A percentile compares a stretch with the other conserved stretches of the same genome.
phyloP scores from a whole-genome alignment of 2,329 filamentous ascomycete genomes.

The Verticillium albo-atrum region DNA sequence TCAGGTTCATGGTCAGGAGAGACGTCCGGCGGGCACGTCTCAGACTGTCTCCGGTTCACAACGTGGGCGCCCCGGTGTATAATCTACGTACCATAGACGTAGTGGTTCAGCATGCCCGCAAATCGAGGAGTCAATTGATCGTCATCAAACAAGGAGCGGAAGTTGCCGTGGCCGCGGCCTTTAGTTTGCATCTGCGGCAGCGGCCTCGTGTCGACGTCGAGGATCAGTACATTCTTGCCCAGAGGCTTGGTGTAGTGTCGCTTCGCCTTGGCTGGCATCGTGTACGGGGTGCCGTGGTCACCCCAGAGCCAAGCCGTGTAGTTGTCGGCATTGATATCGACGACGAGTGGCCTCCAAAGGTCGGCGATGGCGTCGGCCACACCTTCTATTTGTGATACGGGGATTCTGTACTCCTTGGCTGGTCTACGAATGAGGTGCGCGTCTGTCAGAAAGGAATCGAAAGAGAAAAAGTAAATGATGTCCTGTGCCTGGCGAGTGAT shows the following conservation, averaged over 20 bases:
- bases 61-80: not conserved
- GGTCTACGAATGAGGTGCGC: not conserved
- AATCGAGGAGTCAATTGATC: slow-evolving; percentile 2
- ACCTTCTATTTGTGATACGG: not conserved
- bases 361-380: not conserved
- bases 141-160: not conserved
- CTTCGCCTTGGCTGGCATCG: not conserved
- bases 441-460: not conserved
- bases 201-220: slow-evolving; percentile 9
- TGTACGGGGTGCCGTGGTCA: not conserved
- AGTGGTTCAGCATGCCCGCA: slow-evolving; percentile 30
- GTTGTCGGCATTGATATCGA: not conserved
- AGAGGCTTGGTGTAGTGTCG: not conserved
- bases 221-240: slow-evolving; percentile 4
- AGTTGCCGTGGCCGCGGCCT: slow-evolving; percentile 2
- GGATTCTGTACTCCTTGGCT: not conserved
- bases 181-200: too few species aligned
- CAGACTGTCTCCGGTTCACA: too few species aligned
- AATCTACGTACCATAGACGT: slow-evolving; percentile 24
- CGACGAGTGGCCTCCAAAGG: not conserved
- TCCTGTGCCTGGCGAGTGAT: too few species aligned
- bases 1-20: too few species aligned
- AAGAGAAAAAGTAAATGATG: too few species aligned
- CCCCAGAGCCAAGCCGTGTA: not conserved
- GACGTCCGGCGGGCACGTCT: too few species aligned